Conservation (phyloP, 1,139 yeast species). For the Taphrina confusa region DNA sequence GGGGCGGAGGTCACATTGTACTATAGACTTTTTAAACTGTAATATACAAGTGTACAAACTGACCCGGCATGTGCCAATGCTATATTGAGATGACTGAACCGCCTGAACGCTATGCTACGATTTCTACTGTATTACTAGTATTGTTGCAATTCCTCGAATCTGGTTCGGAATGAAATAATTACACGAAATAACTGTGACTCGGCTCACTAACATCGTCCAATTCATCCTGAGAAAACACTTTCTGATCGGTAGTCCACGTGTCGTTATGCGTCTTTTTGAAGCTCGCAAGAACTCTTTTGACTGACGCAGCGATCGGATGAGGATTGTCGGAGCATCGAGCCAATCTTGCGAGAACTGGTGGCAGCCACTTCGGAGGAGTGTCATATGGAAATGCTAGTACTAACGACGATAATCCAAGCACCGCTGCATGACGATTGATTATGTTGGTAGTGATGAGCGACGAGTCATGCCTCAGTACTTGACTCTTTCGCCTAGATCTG, state of each 20-base stretch:
- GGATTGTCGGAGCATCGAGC: constrained; percentile 68
- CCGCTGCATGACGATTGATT: constrained; percentile 70
- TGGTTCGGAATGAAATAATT: constrained; percentile 36
- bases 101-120: not conserved
- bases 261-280: constrained; percentile 93
- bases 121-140: not conserved
- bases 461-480: constrained; percentile 14
- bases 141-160: not conserved
- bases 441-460: constrained; percentile 41
- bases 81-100: too few species aligned
- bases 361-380: constrained; percentile 92
- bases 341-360: constrained; percentile 65
- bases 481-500: constrained; percentile 25
- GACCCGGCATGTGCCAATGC: too few species aligned
- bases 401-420: constrained; percentile 84
- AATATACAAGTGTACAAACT: too few species aligned
- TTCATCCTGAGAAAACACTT: constrained; percentile 73
- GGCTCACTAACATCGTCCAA: constrained; percentile 89
- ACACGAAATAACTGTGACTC: constrained; percentile 90
- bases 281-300: constrained; percentile 75
- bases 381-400: constrained; percentile 87
- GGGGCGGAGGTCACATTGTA: too few species aligned
- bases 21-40: too few species aligned
- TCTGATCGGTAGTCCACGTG: constrained; percentile 91
- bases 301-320: constrained; percentile 81